These are phyloP conservation scores for Coemansia umbellata DNA, from an alignment of 192 early-diverging fungal genomes.

Conservation along the genomic window DNA sequence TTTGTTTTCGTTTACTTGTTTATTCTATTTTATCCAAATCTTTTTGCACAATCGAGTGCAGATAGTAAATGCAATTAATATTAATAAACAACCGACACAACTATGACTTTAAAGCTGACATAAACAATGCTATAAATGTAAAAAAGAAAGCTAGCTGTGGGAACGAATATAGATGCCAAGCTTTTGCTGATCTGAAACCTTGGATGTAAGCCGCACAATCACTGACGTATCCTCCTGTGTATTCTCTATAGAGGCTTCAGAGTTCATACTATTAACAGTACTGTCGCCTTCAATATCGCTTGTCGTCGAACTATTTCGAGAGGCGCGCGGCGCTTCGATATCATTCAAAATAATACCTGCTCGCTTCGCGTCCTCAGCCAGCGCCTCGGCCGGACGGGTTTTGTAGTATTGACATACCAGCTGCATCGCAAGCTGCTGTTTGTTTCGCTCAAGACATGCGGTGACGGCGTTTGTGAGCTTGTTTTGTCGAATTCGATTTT, in stretches of 20 bases:
- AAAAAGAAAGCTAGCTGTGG: constrained; percentile 5
- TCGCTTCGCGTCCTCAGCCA: constrained; percentile 22
- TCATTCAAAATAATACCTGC: constrained; percentile 12
- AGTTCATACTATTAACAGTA: not conserved
- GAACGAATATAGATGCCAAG: constrained; percentile 35
- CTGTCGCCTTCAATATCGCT: not conserved
- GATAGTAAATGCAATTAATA: too few species aligned
- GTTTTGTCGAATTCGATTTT: constrained; percentile 35
- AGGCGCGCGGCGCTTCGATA: not conserved
- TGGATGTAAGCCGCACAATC: constrained; percentile 8
- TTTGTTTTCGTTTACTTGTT: not conserved
- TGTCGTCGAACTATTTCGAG: not conserved
- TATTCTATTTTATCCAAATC: not conserved
- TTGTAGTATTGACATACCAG: constrained; percentile 41
- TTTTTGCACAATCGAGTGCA: too few species aligned
- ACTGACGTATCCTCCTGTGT: constrained; percentile 14
- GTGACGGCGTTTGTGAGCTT: constrained; percentile 25
- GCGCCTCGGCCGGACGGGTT: constrained; percentile 16
- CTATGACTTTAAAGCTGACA: too few species aligned
- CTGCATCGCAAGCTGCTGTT: constrained; percentile 27
- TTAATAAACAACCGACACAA: too few species aligned
- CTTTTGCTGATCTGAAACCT: constrained; percentile 22
- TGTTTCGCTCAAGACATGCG: constrained; percentile 31
- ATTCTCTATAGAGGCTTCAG: not conserved
- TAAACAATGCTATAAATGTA: too few species aligned